Evolutionary conservation across 495 filamentous ascomycete species (phyloP).

Genomic region (Neurospora terricola): DNA sequence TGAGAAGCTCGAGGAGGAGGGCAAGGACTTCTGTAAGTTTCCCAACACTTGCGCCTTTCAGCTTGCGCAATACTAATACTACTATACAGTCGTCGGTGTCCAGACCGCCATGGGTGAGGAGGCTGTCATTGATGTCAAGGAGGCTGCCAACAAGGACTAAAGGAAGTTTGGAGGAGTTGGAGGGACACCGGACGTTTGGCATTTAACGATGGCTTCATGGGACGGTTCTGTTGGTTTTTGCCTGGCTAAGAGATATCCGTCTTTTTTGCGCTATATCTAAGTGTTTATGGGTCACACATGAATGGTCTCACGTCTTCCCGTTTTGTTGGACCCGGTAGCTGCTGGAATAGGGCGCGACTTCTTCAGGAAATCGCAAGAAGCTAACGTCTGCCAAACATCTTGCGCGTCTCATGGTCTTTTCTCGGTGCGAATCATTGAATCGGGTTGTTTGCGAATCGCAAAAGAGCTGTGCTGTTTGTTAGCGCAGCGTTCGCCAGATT

Average conservation of each 20-base stretch:
- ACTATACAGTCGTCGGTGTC: conserved; percentile 65
- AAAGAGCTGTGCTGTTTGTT: not conserved
- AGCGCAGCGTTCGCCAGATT: not conserved
- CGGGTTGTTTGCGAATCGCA: not conserved
- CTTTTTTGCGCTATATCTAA: conserved; percentile 19
- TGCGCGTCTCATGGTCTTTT: not conserved
- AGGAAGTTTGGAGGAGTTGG: conserved; percentile 5
- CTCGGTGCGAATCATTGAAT: not conserved
- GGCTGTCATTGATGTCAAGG: conserved; percentile 86
- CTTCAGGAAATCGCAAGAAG: conserved; percentile 16
- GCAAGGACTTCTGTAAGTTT: conserved; percentile 71
- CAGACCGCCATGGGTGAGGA: conserved; percentile 95
- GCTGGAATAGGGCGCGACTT: conserved; percentile 8
- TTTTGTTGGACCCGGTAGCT: conserved; percentile 1
- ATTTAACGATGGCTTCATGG: conserved; percentile 8
- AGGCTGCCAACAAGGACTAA: conserved; percentile 45
- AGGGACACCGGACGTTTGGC: conserved; percentile 6
- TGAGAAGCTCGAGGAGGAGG: conserved; percentile 52
- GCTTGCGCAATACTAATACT: conserved; percentile 14
- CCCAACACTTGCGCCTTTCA: not conserved
- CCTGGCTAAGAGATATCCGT: conserved; percentile 13
- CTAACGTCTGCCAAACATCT: conserved; percentile 16
- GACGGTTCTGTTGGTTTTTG: conserved; percentile 6
- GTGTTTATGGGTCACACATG: conserved; percentile 2
- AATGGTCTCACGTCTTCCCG: not conserved